Evolutionary conservation across 2,329 filamentous ascomycete species (phyloP).

Genomic region (Penicillium griseofulvum): DNA sequence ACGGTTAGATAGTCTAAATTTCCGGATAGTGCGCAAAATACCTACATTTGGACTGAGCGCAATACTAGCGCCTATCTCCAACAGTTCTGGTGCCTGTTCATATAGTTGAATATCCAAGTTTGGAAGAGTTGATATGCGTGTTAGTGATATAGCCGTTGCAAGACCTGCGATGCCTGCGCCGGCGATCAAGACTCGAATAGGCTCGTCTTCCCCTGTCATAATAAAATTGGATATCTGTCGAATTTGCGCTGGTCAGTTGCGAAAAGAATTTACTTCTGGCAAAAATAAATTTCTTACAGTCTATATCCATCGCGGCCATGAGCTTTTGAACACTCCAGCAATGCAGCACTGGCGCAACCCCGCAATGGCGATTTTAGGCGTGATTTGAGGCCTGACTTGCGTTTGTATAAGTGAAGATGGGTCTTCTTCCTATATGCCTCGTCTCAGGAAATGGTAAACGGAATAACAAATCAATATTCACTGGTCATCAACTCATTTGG

Average conservation of each 20-base stretch:
- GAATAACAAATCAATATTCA: conserved; percentile 45
- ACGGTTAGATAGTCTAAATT: neutral
- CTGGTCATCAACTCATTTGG: conserved; percentile 49
- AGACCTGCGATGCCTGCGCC: conserved; percentile 54
- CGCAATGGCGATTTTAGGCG: conserved; percentile 14
- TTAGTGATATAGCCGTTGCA: conserved; percentile 48
- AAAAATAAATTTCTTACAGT: neutral
- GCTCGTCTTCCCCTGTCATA: conserved; percentile 1
- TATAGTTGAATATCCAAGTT: conserved; percentile 50
- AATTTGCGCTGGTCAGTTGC: neutral
- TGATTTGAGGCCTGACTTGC: conserved; percentile 2
- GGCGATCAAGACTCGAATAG: conserved; percentile 44
- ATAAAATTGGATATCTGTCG: neutral
- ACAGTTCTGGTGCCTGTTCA: conserved; percentile 45
- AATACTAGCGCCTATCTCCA: conserved; percentile 18
- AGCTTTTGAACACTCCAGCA: conserved; percentile 25
- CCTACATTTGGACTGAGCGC: conserved; percentile 48
- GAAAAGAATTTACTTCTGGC: neutral
- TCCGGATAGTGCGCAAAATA: no score
- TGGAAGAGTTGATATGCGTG: conserved; percentile 8
- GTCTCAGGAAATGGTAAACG: conserved; percentile 36
- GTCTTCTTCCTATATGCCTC: conserved; percentile 36
- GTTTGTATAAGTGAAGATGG: neutral
- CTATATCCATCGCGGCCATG: neutral
- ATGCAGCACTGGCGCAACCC: conserved; percentile 13